phyloP scores from a whole-genome alignment of 73 alveolate species.

The Halteria grandinella region DNA sequence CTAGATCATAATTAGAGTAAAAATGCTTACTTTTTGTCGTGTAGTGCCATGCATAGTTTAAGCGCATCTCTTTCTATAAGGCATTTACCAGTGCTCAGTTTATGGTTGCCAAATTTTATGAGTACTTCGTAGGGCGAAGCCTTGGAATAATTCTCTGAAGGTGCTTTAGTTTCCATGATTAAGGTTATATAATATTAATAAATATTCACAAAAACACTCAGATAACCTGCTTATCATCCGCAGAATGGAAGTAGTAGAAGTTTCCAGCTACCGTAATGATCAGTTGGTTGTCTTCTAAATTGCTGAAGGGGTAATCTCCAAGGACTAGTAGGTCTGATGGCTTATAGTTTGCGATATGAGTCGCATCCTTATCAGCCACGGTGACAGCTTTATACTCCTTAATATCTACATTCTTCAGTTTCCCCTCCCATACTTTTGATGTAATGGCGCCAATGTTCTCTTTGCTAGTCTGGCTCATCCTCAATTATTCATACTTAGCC shows the following conservation, averaged over 20 bases:
- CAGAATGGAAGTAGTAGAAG: not conserved
- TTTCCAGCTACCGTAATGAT: not conserved
- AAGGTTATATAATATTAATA: not conserved
- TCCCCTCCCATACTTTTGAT: conserved; percentile 5
- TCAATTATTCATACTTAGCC: no score
- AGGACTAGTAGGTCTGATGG: not conserved
- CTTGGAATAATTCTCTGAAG: not conserved
- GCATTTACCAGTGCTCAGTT: conserved; percentile 4
- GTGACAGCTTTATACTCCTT: not conserved
- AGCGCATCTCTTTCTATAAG: conserved; percentile 20
- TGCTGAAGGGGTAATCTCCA: conserved; percentile 36
- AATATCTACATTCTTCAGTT: not conserved
- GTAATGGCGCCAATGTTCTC: conserved; percentile 6
- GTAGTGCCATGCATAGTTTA: not conserved
- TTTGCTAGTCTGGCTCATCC: no score
- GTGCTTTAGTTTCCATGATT: no score
- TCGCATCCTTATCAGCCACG: not conserved
- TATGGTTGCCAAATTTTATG: not conserved
- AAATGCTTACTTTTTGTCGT: conserved; percentile 3
- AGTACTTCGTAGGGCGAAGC: conserved; percentile 6
- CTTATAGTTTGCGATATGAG: not conserved
- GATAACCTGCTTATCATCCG: not conserved
- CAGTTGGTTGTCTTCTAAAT: conserved; percentile 31
- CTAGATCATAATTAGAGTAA: not conserved
- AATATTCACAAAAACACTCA: conserved; percentile 8